Evolutionary conservation across 306 rosid genomes (phyloP).

Genomic region (Gastrolobium villosum): DNA sequence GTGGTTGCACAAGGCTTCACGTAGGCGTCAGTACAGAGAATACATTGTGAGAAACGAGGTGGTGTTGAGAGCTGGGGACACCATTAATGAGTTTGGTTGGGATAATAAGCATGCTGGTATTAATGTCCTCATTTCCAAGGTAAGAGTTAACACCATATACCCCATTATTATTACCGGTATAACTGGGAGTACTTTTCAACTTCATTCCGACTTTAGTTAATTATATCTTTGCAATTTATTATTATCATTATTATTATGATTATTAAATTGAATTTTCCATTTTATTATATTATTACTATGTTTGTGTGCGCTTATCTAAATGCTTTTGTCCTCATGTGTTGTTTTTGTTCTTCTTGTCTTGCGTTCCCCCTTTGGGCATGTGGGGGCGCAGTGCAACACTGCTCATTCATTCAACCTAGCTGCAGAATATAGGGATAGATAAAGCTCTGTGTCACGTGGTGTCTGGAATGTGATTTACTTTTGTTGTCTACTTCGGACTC

Average conservation of each 20-base stretch:
- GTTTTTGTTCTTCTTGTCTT: conserved; percentile 54
- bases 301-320: conserved; percentile 36
- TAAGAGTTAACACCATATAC: conserved; percentile 13
- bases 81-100: conserved; percentile 98
- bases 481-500: conserved; percentile 36
- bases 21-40: conserved; percentile 87
- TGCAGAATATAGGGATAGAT: conserved; percentile 43
- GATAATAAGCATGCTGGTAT: conserved; percentile 99
- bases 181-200: neutral
- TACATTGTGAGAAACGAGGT: conserved; percentile 92
- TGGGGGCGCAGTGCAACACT: conserved; percentile 48
- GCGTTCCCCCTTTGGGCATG: conserved; percentile 56
- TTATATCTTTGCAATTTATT: neutral
- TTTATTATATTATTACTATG: conserved; percentile 2
- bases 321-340: conserved; percentile 55
- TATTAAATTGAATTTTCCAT: conserved; percentile 10
- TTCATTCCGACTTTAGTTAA: conserved; percentile 2
- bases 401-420: conserved; percentile 46
- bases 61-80: conserved; percentile 90
- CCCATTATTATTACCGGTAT: neutral
- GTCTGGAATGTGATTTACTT: conserved; percentile 44
- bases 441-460: conserved; percentile 65
- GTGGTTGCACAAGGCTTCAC: conserved; percentile 98
- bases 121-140: conserved; percentile 95
- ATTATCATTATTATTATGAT: neutral